Evolutionary conservation across 495 filamentous ascomycete genomes (phyloP).

Genomic region (Tuber brumale): DNA sequence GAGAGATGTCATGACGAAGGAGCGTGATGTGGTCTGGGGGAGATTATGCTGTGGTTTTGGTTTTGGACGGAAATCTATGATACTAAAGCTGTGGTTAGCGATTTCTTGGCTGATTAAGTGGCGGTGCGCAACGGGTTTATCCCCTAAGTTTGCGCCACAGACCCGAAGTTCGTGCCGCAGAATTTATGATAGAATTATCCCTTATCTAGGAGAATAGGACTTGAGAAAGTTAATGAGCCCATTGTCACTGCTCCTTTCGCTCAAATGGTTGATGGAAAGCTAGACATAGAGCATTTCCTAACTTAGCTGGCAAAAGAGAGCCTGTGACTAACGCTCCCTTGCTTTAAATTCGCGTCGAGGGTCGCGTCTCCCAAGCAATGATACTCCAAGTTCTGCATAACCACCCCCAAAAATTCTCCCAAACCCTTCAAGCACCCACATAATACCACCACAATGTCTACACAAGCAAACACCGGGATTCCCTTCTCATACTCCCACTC

Average conservation of each 20-base stretch:
- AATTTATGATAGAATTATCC: not conserved
- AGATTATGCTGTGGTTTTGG: conserved; percentile 10
- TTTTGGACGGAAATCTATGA: not conserved
- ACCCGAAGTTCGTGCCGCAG: too few species aligned
- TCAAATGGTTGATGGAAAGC: not conserved
- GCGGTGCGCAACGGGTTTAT: not conserved
- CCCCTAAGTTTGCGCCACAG: not conserved
- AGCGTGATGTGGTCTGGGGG: conserved; percentile 3
- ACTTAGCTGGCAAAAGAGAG: not conserved
- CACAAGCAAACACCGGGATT: conserved; percentile 52
- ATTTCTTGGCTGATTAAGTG: not conserved
- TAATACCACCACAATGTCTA: conserved; percentile 48
- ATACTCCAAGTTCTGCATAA: not conserved
- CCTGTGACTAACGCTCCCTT: not conserved
- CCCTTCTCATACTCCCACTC: conserved; percentile 52
- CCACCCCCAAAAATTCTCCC: not conserved
- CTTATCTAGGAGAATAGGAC: not conserved
- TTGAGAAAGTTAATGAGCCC: not conserved
- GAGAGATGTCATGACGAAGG: conserved; percentile 57
- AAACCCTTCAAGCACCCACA: not conserved
- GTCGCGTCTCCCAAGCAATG: not conserved
- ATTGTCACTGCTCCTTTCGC: not conserved
- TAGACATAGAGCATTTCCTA: not conserved
- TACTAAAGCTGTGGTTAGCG: not conserved
- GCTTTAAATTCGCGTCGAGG: not conserved